Percentiles rank a stretch among this genome's conserved stretches.
Evolutionary conservation across 2,329 filamentous ascomycete species (phyloP).

Genomic region (Pleurostoma richardsiae): DNA sequence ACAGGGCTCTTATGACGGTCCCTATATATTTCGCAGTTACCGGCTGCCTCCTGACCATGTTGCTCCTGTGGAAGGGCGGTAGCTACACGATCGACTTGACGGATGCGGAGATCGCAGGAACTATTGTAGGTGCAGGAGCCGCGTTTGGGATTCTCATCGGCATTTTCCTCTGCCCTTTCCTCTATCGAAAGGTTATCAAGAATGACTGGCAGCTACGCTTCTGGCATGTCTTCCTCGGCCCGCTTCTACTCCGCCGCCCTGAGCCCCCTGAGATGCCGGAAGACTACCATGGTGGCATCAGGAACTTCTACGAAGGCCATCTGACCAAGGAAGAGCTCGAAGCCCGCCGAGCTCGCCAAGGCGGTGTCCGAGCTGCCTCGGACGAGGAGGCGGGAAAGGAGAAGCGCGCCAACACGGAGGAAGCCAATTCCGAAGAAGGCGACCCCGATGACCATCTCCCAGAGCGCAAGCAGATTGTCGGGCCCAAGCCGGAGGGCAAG

Average conservation of each 20-base stretch:
- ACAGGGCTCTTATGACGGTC: constrained; percentile 44
- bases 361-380: background rate
- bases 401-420: constrained; percentile 2
- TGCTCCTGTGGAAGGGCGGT: constrained; percentile 54
- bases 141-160: constrained; percentile 42
- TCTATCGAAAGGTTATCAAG: constrained; percentile 53
- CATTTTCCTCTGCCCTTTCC: constrained; percentile 53
- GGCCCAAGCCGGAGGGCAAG: constrained; percentile 32
- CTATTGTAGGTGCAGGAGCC: constrained; percentile 47
- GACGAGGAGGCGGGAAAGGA: constrained; percentile 1
- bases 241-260: constrained; percentile 41
- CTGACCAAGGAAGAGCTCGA: constrained; percentile 48
- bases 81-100: constrained; percentile 40
- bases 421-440: constrained; percentile 1
- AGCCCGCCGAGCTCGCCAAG: constrained; percentile 23
- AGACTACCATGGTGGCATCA: constrained; percentile 33
- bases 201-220: constrained; percentile 56
- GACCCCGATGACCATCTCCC: constrained; percentile 8
- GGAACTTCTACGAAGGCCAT: constrained; percentile 53
- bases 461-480: constrained; percentile 23
- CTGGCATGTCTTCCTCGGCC: constrained; percentile 49
- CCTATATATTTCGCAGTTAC: constrained; percentile 55
- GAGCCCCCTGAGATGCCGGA: constrained; percentile 37
- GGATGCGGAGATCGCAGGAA: constrained; percentile 42
- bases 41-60: constrained; percentile 49